phyloP scores from a whole-genome alignment of 2,329 filamentous ascomycete species.

The Delphinella strobiligena region DNA sequence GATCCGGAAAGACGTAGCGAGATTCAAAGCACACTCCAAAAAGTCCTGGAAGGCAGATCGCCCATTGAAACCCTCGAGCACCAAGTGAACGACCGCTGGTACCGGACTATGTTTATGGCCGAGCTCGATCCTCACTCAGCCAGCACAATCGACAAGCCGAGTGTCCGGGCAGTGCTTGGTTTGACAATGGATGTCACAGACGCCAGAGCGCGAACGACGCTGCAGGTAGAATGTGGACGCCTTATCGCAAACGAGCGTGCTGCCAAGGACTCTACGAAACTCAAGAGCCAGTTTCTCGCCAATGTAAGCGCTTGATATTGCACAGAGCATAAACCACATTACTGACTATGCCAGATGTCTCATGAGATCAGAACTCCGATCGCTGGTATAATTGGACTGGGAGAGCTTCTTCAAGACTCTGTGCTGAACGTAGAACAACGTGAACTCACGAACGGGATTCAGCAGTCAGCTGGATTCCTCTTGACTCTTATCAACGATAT shows the following conservation, averaged over 20 bases:
- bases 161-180: conserved; percentile 4
- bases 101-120: neutral
- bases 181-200: conserved; percentile 9
- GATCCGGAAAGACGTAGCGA: neutral
- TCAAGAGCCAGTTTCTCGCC: conserved; percentile 9
- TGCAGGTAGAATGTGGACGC: conserved; percentile 6
- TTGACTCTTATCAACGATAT: conserved; percentile 9
- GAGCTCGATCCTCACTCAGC: neutral
- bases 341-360: conserved; percentile 5
- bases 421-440: conserved; percentile 6
- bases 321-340: too few species aligned
- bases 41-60: neutral
- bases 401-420: conserved; percentile 6
- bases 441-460: conserved; percentile 5
- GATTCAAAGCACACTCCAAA: neutral
- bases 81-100: neutral
- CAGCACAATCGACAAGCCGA: neutral
- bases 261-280: conserved; percentile 5
- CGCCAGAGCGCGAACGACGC: conserved; percentile 2
- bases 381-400: conserved; percentile 9
- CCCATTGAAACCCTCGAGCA: neutral
- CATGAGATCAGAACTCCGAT: conserved; percentile 10
- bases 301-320: conserved; percentile 1
- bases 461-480: conserved; percentile 6
- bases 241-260: conserved; percentile 4